Base-by-base conservation (phyloP, 106 monocot genomes). In the Dioscorea dumetorum region DNA sequence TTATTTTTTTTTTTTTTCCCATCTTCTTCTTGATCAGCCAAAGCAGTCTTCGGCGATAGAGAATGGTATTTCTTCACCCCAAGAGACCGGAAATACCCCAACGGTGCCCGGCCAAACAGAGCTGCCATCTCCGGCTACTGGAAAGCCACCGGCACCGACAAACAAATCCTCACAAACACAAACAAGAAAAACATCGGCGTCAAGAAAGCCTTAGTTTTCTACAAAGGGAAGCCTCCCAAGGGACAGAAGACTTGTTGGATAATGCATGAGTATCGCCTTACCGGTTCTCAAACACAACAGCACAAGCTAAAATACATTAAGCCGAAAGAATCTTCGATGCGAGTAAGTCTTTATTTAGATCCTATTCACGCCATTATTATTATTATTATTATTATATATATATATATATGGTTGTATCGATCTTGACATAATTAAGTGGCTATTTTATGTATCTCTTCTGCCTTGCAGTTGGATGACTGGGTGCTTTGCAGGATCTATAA, bases 1-100 rank as follows among this genome's bases (percentile, higher is more conserved):
- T 7, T 34, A 67, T 20, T 22, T 12, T 67, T 22, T 17, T 35
- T 14, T 20, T 33, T 31, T 41, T 18, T 33, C 32, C 32, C 20
- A 33, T 17, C 12, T 16, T 33, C 34, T 34, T 41, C 34, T n/a
- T 15, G 17, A 33, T 48, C 19, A 67, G 67, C 21, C 4, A 50
- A 52, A 17, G 67, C 67, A 0, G 12, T 67, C 23, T 67, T 67
- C 48, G 67, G 67, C 16, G 52, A 67, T 17, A 50, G 8, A 16
- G 67, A 67, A 50, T 67, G 67, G 67, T 67, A 67, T 41, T 67
- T 67, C 67, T 67, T 67, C 67, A 67, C 35, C 67, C 67, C 67
- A 20, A 50, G 67, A 22, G 67, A 67, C 53, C n/a, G 67, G 12
- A 67, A 67, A 51, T 67, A 67, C 22, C 67, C 67, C 11, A 67